phyloP scores from a whole-genome alignment of 495 filamentous ascomycete species.

The Hypomontagnella monticulosa region DNA sequence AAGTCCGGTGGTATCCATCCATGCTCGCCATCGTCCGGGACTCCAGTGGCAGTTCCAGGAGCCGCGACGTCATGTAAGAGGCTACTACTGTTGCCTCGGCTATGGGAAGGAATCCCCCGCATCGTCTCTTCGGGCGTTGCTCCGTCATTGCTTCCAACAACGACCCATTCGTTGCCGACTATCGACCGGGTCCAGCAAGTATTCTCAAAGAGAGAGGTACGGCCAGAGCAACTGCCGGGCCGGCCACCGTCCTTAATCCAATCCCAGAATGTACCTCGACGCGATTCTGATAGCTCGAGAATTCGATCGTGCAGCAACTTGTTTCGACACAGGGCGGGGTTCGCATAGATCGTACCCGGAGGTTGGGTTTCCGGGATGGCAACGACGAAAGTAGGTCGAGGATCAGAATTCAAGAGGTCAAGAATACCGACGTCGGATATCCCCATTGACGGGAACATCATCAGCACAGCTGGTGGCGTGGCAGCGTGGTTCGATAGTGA shows the following conservation, averaged over 20 bases:
- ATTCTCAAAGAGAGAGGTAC: slow-evolving; percentile 17
- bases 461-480: slow-evolving; percentile 17
- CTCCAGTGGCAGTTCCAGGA: slow-evolving; percentile 39
- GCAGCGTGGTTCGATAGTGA: slow-evolving; percentile 23
- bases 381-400: slow-evolving; percentile 72
- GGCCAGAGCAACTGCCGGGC: background rate
- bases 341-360: slow-evolving; percentile 65
- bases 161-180: slow-evolving; percentile 18
- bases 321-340: slow-evolving; percentile 62
- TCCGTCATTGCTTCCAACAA: slow-evolving; percentile 22
- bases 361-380: slow-evolving; percentile 63
- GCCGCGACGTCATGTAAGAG: slow-evolving; percentile 24
- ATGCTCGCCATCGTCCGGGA: slow-evolving; percentile 53
- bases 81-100: slow-evolving; percentile 3
- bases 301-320: slow-evolving; percentile 15
- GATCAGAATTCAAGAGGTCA: slow-evolving; percentile 73
- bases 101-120: background rate
- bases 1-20: slow-evolving; percentile 74
- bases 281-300: slow-evolving; percentile 22
- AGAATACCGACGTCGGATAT: slow-evolving; percentile 64
- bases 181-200: slow-evolving; percentile 30
- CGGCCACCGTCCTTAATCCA: slow-evolving; percentile 11
- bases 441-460: slow-evolving; percentile 37
- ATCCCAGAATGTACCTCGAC: slow-evolving; percentile 25
- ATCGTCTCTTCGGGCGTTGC: background rate